phyloP scores from a whole-genome alignment of 805 yeast genomes.

The Hanseniaspora pseudoguilliermondii region DNA sequence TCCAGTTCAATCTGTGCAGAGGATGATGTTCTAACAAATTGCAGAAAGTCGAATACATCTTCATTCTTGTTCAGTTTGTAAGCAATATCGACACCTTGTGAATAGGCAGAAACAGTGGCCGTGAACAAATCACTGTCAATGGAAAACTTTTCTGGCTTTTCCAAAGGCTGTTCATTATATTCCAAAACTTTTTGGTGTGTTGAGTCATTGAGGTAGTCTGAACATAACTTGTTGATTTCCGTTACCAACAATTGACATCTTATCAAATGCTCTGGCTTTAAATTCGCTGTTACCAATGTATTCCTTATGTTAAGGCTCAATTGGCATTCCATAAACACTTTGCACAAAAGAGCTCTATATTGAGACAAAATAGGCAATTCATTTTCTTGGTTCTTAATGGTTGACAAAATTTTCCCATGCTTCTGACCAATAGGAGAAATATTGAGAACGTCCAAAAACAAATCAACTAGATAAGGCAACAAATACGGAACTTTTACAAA shows the following conservation, averaged over 20 bases:
- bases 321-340: constrained; percentile 43
- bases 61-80: constrained; percentile 17
- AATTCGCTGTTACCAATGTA: constrained; percentile 26
- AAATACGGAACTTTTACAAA: constrained; percentile 50
- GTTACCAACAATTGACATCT: constrained; percentile 56
- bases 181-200: neutral
- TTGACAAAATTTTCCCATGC: constrained; percentile 6
- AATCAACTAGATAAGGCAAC: constrained; percentile 54
- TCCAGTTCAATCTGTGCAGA: neutral
- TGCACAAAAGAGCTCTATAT: constrained; percentile 48
- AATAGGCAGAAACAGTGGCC: neutral
- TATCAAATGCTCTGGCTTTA: constrained; percentile 26
- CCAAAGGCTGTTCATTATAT: neutral
- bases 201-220: neutral
- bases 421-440: constrained; percentile 44
- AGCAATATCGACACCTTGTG: constrained; percentile 18
- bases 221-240: constrained; percentile 33
- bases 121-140: neutral
- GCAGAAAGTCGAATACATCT: constrained; percentile 9
- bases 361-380: constrained; percentile 44
- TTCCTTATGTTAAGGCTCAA: constrained; percentile 37
- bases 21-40: constrained; percentile 38
- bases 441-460: constrained; percentile 54
- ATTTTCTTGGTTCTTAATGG: constrained; percentile 29
- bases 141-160: neutral